Conservation (phyloP, 331 rosid species). For the Quercus lobata region DNA sequence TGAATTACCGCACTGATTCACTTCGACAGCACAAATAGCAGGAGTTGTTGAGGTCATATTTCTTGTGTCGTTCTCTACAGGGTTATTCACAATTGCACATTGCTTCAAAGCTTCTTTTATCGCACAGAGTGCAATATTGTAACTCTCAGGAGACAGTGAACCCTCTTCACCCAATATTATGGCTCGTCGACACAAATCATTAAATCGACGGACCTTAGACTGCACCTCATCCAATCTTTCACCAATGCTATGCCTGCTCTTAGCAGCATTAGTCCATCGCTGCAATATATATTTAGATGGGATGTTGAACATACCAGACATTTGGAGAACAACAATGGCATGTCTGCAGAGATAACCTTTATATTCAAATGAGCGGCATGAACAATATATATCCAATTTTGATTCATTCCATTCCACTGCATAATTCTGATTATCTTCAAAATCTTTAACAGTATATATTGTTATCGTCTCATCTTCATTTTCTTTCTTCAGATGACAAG, state of each 20-base stretch:
- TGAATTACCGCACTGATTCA: constrained; percentile 38
- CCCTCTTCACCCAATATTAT: constrained; percentile 97
- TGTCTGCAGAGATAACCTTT: constrained; percentile 87
- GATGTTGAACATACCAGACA: constrained; percentile 89
- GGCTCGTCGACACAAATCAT: constrained; percentile 84
- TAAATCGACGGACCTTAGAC: constrained; percentile 64
- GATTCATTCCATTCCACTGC: constrained; percentile 72
- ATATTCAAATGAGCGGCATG: constrained; percentile 77
- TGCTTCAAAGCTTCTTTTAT: constrained; percentile 71
- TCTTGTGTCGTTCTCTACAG: constrained; percentile 49
- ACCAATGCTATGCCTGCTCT: constrained; percentile 69
- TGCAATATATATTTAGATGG: constrained; percentile 79
- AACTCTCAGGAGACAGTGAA: constrained; percentile 82
- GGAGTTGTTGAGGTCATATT: constrained; percentile 30
- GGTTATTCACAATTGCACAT: constrained; percentile 48
- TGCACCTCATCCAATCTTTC: constrained; percentile 81
- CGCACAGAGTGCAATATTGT: constrained; percentile 61
- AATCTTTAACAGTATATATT: constrained; percentile 65
- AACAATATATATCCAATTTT: constrained; percentile 68
- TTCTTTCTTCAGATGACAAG: constrained; percentile 90
- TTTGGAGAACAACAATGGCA: constrained; percentile 87
- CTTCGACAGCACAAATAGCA: constrained; percentile 45
- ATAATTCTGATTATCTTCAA: constrained; percentile 67
- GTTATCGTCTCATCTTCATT: constrained; percentile 45
- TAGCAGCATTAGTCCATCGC: constrained; percentile 85